Conservation (phyloP, 1,139 yeast genomes). For the Suhomyces kunorum region DNA sequence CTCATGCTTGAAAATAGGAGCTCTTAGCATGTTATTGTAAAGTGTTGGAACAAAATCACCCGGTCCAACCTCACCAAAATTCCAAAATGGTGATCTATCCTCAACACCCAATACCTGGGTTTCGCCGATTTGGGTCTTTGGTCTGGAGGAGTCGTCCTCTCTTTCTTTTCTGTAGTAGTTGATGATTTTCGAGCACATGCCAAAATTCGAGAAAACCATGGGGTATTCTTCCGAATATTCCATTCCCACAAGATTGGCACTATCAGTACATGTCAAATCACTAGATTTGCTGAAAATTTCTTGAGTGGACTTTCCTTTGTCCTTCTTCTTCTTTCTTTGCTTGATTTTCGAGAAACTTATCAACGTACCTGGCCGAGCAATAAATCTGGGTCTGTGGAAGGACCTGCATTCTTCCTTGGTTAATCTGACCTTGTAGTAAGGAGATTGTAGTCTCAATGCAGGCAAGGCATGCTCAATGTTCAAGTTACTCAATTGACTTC, state of each 20-base stretch:
- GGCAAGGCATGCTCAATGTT: constrained; percentile 91
- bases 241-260: constrained; percentile 72
- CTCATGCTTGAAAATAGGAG: constrained; percentile 91
- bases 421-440: constrained; percentile 82
- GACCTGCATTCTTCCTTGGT: constrained; percentile 70
- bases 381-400: constrained; percentile 79
- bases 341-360: constrained; percentile 76
- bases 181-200: constrained; percentile 93
- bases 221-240: constrained; percentile 95
- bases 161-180: constrained; percentile 86
- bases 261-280: constrained; percentile 83
- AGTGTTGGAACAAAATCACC: constrained; percentile 93
- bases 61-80: constrained; percentile 93
- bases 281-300: constrained; percentile 71
- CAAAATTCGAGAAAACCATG: constrained; percentile 77
- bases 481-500: constrained; percentile 90
- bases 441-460: constrained; percentile 83
- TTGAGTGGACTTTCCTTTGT: constrained; percentile 76
- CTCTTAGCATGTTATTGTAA: constrained; percentile 87
- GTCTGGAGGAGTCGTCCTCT: constrained; percentile 83
- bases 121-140: constrained; percentile 88
- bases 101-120: constrained; percentile 94
- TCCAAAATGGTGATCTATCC: constrained; percentile 98
- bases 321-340: constrained; percentile 84
- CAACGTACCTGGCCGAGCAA: constrained; percentile 73